phyloP scores from a whole-genome alignment of 2,329 filamentous ascomycete genomes.

The Calonectria multiphialidica region DNA sequence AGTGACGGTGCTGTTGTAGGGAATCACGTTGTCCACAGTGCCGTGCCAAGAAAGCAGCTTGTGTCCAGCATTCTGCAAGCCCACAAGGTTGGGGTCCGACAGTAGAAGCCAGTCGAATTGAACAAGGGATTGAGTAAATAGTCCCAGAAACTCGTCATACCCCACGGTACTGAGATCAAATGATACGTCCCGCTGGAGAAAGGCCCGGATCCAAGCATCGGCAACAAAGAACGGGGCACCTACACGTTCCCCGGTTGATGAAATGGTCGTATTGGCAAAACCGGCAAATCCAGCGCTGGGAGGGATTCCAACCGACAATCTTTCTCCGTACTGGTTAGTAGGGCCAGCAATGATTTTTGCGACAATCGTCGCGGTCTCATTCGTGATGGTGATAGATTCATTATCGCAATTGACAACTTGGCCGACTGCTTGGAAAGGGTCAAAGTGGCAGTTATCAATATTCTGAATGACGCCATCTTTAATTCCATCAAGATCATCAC shows the following conservation, averaged over 20 bases:
- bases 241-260: not conserved
- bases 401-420: not conserved
- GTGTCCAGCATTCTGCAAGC: not conserved
- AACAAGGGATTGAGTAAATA: not conserved
- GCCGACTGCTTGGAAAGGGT: not conserved
- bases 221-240: not conserved
- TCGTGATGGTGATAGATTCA: not conserved
- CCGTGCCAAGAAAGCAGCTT: not conserved
- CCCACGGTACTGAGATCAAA: not conserved
- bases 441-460: conserved; percentile 3
- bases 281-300: not conserved
- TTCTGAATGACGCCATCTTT: conserved; percentile 8
- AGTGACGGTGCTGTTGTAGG: not conserved
- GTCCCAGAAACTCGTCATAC: not conserved
- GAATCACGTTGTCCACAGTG: not conserved
- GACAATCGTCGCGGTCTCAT: not conserved
- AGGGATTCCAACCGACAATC: not conserved
- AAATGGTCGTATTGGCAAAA: not conserved
- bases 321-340: not conserved
- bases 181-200: not conserved
- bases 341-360: not conserved
- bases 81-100: not conserved
- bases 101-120: not conserved
- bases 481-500: conserved; percentile 10
- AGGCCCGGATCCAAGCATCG: not conserved